Evolutionary conservation across 805 yeast genomes (phyloP), one percentile per base, ranked within the genome.

Genomic region (Kregervanrija pseudodelftensis): DNA sequence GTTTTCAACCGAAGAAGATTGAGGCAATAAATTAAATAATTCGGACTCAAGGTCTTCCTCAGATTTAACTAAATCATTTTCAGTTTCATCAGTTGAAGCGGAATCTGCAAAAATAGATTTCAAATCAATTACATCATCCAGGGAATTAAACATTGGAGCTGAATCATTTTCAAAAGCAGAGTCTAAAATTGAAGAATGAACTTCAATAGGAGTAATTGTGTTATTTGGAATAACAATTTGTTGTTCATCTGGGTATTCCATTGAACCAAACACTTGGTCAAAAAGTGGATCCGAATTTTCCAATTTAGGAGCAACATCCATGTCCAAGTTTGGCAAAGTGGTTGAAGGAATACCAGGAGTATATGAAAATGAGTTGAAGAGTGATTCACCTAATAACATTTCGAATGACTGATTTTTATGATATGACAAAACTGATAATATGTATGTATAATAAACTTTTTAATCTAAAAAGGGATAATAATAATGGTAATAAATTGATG

Each of bases 141-240:
- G 65, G 42, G 69, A 72, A 9, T 62, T 67, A 58, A 83, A 81
- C 46, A 83, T 68, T 11, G 88, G 76, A 37, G 74, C 77, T 87
- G 88, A 81, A 52, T 55, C 14, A 9, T 41, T 41, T 33, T 69
- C 63, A 53, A 77, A 76, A 33, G 76, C 76, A 11, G 80, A 73
- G 42, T 75, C 76, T 52, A 77, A 58, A 30, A 76, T 72, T 41
- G 73, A 68, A 11, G 76, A 64, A 55, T 76, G 79, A 55, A 81
- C 67, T 50, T 74, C 72, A 48, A 76, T 61, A 10, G 82, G 80
- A 42, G 81, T 67, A 28, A 68, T 56, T 39, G 68, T n/a, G 35
- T 33, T 14, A n/a, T 33, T 33, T n/a, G 35, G 38, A 14, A 14
- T 15, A 22, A 17, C 32, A 31, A 16, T 33, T n/a, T 13, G 30